Base-by-base conservation (phyloP, 2,329 filamentous ascomycete genomes). In the Penicillium sp. region DNA sequence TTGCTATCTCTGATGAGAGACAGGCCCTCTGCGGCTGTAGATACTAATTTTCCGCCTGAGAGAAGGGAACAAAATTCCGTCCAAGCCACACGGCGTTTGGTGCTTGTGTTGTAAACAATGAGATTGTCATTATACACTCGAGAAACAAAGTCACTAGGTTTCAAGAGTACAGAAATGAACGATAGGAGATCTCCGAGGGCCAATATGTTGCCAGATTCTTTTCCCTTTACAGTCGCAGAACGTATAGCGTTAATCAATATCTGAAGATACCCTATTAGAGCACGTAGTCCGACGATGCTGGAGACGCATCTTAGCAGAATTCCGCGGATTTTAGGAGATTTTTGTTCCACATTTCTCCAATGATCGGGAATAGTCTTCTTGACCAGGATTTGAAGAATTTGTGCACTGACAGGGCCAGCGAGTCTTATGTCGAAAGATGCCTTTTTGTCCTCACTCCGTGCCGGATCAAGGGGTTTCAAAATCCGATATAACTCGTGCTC, bases 301-400 rank as follows among this genome's bases (percentile, higher is more conserved):
- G 80, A 81, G 5, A 99, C 74, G 65, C 86, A 90, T 58, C 74
- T 70, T 1, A 89, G 63, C 16, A 97, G 58, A 6, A 66, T 73
- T 2, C 82, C 70, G 46, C 42, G 74, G 70, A 23, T 63, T 64
- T 62, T 70, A 1, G 46, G 28, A 43, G 48, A 55, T 48, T 57
- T 61, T 40, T 64, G 58, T 38, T 77, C 73, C 16, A 93, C 67
- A 8, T 84, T 65, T 3, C 78, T 68, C 93, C 94, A 97, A 72
- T 93, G 96, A 67, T 92, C 89, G 1, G 90, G 89, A 7, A 91
- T 77, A 24, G 89, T 91, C 30, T 86, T 83, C 16, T 82, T 86
- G 58, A 95, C 84, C 35, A 99, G 75, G 3, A 83, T 76, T 66
- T 91, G 86, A 52, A 93, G 78, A 30, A 97, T 83, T 64, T 91